Base-by-base conservation (phyloP, 441 rosid genomes). In the Erysimum cheiri region DNA sequence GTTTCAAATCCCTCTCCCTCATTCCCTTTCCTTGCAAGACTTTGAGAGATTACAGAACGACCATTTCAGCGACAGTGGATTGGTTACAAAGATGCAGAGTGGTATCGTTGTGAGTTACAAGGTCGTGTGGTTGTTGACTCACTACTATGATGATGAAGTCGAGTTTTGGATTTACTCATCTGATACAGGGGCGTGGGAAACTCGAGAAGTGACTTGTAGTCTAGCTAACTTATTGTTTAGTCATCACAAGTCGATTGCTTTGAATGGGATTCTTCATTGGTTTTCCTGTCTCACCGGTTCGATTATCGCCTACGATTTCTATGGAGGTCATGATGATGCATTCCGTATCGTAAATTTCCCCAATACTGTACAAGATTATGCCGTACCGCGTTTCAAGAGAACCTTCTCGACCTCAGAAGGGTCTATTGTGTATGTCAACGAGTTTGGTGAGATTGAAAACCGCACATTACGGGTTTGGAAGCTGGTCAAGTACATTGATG, bases 21-120 rank as follows among this genome's bases (percentile, higher is more conserved):
- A 6, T 5, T 46, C 24, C 17, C 19, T 35, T 8, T 9, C 48
- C 8, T 26, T 2, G 1, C 19, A 3, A 2, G 52, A 60, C 8
- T 26, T 60, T 49, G 2, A 24, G 8, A 15, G 3, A 1, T 59
- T 69, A 39, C 43, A 1, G 43, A 39, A 12, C 14, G 1, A 31
- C 12, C 13, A 55, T 41, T 71, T 61, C 13, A 62, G 6, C 12
- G 68, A 71, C 17, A 14, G 36, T 32, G 75, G 75, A 2, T 24
- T 71, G 29, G 75, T 71, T 4, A 71, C 75, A 5, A 32, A 61
- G 69, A 41, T 61, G 22, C 0, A 41, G 55, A 53, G 9, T 0
- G 62, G 75, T 9, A 9, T 71, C 14, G 67, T 60, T 2, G 54
- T 41, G 44, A 53, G 69, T 53, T 71, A 71, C 60, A 71, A 71